Evolutionary conservation across 495 filamentous ascomycete genomes (phyloP).

Genomic region (Corynascus novoguineensis): DNA sequence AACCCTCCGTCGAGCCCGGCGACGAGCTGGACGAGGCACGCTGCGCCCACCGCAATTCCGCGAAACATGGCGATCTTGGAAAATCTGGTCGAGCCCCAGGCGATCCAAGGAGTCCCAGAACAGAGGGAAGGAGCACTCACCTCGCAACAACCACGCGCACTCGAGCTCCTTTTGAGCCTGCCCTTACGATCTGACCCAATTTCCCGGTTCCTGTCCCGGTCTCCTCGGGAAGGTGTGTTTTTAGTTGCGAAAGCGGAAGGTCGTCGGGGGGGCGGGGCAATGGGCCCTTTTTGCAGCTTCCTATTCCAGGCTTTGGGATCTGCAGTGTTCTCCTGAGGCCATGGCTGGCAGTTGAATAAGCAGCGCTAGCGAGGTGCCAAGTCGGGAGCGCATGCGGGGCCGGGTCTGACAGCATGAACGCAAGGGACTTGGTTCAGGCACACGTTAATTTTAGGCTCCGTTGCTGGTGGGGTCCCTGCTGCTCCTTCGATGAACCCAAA

Average conservation of each 20-base stretch:
- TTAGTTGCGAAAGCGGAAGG: constrained; percentile 8
- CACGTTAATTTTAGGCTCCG: no score
- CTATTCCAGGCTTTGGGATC: not conserved
- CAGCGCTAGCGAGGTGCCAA: no score
- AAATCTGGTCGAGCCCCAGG: not conserved
- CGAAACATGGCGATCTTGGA: constrained; percentile 14
- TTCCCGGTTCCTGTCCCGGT: not conserved
- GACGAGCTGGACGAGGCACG: constrained; percentile 11
- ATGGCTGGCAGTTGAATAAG: no score
- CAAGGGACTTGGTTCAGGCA: no score
- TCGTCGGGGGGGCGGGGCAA: not conserved
- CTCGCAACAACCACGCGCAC: not conserved
- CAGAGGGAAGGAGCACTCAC: not conserved
- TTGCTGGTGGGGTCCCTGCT: no score
- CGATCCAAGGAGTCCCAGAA: not conserved
- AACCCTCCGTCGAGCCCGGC: constrained; percentile 3
- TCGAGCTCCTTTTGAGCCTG: not conserved
- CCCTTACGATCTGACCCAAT: not conserved
- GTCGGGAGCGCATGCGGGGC: no score
- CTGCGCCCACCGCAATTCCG: constrained; percentile 6
- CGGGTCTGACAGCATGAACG: no score
- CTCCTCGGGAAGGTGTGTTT: not conserved
- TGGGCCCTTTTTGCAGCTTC: not conserved
- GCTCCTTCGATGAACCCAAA: no score
- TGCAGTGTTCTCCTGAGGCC: no score